Evolutionary conservation across 257 asterid species (phyloP).

Genomic region (Asclepias syriaca): DNA sequence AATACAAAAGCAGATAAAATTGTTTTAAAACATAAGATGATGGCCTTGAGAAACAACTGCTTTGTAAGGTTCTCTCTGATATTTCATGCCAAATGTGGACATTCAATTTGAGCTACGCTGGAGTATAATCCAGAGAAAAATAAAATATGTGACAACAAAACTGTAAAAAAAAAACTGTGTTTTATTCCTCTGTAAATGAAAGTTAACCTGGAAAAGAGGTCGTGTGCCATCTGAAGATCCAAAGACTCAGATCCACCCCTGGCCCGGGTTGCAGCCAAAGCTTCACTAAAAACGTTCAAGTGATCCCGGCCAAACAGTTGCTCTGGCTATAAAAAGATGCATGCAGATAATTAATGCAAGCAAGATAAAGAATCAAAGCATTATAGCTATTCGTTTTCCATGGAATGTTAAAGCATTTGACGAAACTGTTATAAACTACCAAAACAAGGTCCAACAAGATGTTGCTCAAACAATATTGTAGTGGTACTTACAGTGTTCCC

Average conservation of each 20-base stretch:
- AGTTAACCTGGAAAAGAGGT: conserved; percentile 80
- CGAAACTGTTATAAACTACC: neutral
- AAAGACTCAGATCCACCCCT: conserved; percentile 74
- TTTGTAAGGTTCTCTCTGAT: neutral
- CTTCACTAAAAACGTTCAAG: conserved; percentile 75
- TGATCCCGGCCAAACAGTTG: conserved; percentile 71
- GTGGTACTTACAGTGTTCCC: conserved; percentile 81
- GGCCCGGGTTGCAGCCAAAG: conserved; percentile 94
- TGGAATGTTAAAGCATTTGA: neutral
- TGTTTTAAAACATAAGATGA: neutral
- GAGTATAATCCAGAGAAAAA: neutral
- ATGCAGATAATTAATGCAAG: conserved; percentile 16
- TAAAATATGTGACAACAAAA: neutral
- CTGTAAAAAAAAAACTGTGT: neutral
- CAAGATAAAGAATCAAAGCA: conserved; percentile 6
- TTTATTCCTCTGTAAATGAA: neutral
- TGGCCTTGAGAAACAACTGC: neutral
- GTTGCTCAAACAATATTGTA: neutral
- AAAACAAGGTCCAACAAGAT: neutral
- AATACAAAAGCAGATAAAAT: neutral
- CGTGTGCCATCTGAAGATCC: conserved; percentile 75
- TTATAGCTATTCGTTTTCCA: neutral
- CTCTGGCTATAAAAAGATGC: conserved; percentile 63
- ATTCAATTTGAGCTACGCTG: neutral
- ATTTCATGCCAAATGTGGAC: neutral